A percentile compares a stretch with the other conserved stretches of the same genome.
phyloP scores from a whole-genome alignment of 495 filamentous ascomycete species.

The Hypoxylon trugodes region DNA sequence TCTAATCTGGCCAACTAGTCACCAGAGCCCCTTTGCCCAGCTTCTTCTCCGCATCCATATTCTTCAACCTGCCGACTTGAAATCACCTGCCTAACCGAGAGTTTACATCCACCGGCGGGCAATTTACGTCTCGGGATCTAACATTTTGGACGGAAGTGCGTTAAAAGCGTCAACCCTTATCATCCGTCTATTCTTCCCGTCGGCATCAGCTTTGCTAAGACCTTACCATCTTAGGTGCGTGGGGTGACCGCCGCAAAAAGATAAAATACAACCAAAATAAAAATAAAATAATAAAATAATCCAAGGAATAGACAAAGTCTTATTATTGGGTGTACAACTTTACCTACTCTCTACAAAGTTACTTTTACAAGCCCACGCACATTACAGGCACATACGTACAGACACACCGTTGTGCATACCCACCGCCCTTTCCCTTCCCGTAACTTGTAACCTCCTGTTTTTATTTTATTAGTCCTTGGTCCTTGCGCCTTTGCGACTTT shows the following conservation, averaged over 20 bases:
- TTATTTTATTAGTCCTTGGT: constrained; percentile 7
- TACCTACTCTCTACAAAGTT: background rate
- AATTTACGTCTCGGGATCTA: constrained; percentile 38
- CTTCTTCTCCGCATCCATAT: constrained; percentile 16
- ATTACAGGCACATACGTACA: constrained; percentile 15
- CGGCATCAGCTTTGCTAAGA: constrained; percentile 43
- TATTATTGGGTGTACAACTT: constrained; percentile 20
- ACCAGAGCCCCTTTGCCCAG: background rate
- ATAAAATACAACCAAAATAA: no score
- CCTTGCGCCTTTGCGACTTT: constrained; percentile 9
- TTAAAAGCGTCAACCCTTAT: constrained; percentile 23
- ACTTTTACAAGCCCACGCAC: background rate
- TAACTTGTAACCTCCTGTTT: no score
- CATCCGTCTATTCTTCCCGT: constrained; percentile 29
- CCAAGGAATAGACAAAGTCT: no score
- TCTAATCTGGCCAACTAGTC: constrained; percentile 23
- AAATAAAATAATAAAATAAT: no score
- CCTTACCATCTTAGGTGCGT: constrained; percentile 22
- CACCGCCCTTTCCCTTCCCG: constrained; percentile 38
- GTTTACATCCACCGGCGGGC: constrained; percentile 31
- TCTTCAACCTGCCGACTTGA: constrained; percentile 25
- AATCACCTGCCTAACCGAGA: constrained; percentile 35
- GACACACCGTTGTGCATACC: no score
- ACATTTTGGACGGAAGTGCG: constrained; percentile 29
- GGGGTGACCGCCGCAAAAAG: constrained; percentile 30